Conservation (phyloP, 371 early-diverging fungal genomes). For the Mycotypha africana region DNA sequence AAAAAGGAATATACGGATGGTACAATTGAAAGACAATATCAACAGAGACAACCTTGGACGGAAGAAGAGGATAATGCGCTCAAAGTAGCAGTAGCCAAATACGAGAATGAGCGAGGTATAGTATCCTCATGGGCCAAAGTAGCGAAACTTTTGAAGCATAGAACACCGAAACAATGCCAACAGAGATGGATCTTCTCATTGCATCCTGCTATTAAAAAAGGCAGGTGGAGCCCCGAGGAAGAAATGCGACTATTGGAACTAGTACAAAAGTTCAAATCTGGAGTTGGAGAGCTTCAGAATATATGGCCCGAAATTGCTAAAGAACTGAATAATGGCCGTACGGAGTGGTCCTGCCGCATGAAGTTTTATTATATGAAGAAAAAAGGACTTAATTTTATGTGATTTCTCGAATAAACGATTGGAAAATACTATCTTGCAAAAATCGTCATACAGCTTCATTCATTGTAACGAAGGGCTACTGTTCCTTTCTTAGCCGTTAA, state of each 20-base stretch:
- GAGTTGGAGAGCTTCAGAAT: neutral
- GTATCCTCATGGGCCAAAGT: constrained; percentile 19
- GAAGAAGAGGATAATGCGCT: constrained; percentile 25
- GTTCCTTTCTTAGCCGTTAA: too few species aligned
- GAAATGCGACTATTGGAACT: constrained; percentile 26
- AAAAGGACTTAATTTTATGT: constrained; percentile 13
- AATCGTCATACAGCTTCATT: too few species aligned
- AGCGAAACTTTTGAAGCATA: constrained; percentile 19
- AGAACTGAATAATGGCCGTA: constrained; percentile 23
- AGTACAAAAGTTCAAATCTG: constrained; percentile 16
- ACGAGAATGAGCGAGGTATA: neutral
- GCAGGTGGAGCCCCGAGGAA: constrained; percentile 28
- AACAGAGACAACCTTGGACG: constrained; percentile 11
- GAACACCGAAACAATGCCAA: constrained; percentile 21
- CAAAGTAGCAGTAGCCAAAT: constrained; percentile 16
- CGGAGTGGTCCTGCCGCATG: constrained; percentile 12
- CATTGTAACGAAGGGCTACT: too few species aligned
- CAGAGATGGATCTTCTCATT: constrained; percentile 14
- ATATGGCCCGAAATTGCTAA: constrained; percentile 25
- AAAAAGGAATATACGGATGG: neutral
- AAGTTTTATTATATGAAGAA: constrained; percentile 21
- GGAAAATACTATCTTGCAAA: too few species aligned
- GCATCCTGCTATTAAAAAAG: constrained; percentile 8
- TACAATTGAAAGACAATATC: neutral
- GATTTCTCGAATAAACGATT: too few species aligned